Evolutionary conservation across 179 eudicot genomes (phyloP), one percentile per base, ranked within the genome.

Genomic region (Amaranthus tricolor): DNA sequence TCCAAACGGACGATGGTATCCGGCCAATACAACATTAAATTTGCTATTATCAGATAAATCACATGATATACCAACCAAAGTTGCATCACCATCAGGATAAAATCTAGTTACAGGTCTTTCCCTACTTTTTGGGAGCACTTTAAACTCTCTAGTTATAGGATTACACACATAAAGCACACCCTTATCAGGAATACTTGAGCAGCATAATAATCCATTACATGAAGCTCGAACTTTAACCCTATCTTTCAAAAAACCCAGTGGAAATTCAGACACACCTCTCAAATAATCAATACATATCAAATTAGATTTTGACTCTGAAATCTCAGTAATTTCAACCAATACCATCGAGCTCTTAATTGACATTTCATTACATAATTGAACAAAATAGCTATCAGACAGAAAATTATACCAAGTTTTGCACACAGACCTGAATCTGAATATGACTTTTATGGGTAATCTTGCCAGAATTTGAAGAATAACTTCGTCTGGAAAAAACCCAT

Each of bases 141-240:
- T 93, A 70, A 59, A 90, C 79, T 86, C 82, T 70, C 85, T 90
- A 70, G 97, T 93, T 83, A 88, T 84, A 5, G 99, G 99, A 76
- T 95, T 95, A 73, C 97, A 95, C 0, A 95, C 92, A 81, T 95
- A 95, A 77, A 93, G 93, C 55, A 93, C 89, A 67, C 97, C 98
- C 78, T 88, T 90, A 76, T 90, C 89, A 55, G 91, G 91, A n/a
- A 90, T 84, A 80, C 99, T 93, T 8, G 95, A 89, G 66, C 97
- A 95, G 64, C 99, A 92, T 77, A 95, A 83, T 75, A 95, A 83
- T 0, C 99, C 99, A 86, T 93, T 88, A 78, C 97, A 95, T 64
- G 95, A 93, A 17, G 99, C 96, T 77, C 95, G 86, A 75, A 95
- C 84, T 73, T 82, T 90, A 66, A 94, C 91, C 83, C 97, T 90